A percentile compares a stretch with the other conserved stretches of the same genome.
These are phyloP conservation scores for Pyricularia pennisetigena DNA, from an alignment of 2,329 filamentous ascomycete genomes.

Conservation along the genomic window DNA sequence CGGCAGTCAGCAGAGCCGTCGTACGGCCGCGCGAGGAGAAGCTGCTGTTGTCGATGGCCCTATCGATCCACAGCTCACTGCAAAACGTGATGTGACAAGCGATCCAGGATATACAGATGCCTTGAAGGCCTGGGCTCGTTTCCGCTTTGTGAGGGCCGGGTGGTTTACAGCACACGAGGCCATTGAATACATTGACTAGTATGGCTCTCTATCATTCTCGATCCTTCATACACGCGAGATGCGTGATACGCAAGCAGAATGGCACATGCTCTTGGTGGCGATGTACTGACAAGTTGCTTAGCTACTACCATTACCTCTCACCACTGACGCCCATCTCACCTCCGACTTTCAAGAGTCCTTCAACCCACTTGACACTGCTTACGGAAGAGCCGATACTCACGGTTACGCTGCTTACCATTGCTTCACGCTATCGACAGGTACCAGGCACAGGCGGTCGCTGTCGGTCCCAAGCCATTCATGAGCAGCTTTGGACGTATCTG, in stretches of 20 bases:
- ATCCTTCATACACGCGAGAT: too few relatives aligned
- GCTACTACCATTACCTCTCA: slow-evolving; percentile 84
- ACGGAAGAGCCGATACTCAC: slow-evolving; percentile 88
- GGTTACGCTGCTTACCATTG: slow-evolving; percentile 82
- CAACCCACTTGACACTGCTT: slow-evolving; percentile 68
- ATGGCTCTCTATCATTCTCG: slow-evolving; percentile 24
- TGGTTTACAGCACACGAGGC: slow-evolving; percentile 95
- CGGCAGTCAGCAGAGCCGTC: background rate
- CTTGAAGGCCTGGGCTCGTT: slow-evolving; percentile 78
- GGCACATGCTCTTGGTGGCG: too few relatives aligned
- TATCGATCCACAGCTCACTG: slow-evolving; percentile 35
- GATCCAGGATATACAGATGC: slow-evolving; percentile 57
- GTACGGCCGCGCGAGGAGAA: background rate
- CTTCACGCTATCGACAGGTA: slow-evolving; percentile 77
- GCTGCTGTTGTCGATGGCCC: slow-evolving; percentile 21
- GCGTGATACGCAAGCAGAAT: too few relatives aligned
- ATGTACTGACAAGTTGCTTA: slow-evolving; percentile 18
- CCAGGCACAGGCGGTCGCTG: slow-evolving; percentile 72
- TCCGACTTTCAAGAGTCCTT: slow-evolving; percentile 77
- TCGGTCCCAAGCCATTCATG: slow-evolving; percentile 83
- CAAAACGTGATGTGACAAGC: slow-evolving; percentile 29
- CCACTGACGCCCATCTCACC: slow-evolving; percentile 90
- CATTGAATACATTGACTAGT: slow-evolving; percentile 90
- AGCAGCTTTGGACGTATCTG: slow-evolving; percentile 90
- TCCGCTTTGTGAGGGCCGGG: slow-evolving; percentile 90